Base-by-base conservation (phyloP, 306 rosid genomes). In the Carpinus viminea region DNA sequence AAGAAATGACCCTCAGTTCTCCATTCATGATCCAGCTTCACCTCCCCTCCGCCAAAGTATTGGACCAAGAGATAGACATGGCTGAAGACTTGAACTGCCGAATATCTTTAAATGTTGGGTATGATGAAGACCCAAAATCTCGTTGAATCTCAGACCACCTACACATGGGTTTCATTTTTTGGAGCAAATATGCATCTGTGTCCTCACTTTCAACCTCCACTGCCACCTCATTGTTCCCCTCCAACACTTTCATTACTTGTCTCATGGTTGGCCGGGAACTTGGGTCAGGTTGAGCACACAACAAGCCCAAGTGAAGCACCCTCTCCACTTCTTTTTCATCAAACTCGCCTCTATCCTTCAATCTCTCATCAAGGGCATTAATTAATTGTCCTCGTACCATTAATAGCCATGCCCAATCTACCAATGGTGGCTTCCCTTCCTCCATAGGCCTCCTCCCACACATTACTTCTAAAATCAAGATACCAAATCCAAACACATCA, bases 371-470 rank as follows among this genome's bases (percentile, higher is more conserved):
- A 72, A 94, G 57, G 5, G 88, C 91, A 74, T 45, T 21, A 13
- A 66, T 20, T 52, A 92, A 5, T 28, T 90, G 61, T 52, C 95
- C 97, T 74, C 88, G 59, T 4, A 34, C 76, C 87, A 76, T 90
- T 48, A 88, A 60, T 64, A 74, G 62, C 90, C 97, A 86, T 51
- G 88, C 89, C 84, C 83, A 90, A 57, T 94, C 91, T 34, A 86
- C 87, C 84, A 92, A 80, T 7, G 85, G 83, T 36, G 83, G 79
- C 78, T 85, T 94, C 41, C 95, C 93, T 78, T 86, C 91, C 79
- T 89, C 97, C 45, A 91, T 50, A 36, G 98, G 98, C 48, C 97
- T 88, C 78, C 95, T 88, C 68, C 98, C 98, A 79, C 97, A 91
- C 84, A 91, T 79, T 9, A 91, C 95, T 75, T 94, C 98, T 34